Base-by-base conservation (phyloP, 192 early-diverging fungal species). In the Spizellomyces punctatus region DNA sequence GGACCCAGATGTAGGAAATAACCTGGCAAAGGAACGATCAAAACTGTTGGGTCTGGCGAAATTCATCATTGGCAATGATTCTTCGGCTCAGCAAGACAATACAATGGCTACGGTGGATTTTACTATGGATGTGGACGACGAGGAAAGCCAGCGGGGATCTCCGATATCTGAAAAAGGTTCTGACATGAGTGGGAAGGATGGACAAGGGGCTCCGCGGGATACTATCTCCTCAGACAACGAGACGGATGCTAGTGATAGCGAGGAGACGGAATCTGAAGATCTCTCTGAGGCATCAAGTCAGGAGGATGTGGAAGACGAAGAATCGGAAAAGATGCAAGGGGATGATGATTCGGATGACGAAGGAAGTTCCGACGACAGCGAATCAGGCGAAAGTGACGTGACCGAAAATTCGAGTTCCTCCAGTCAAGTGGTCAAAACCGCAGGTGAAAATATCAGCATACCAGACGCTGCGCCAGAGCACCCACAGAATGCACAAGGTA, bases 161-260 rank as follows among this genome's bases (percentile, higher is more conserved):
- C 27, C 27, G 27, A 36, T 36, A 36, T 36, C 1, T 36, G 27
- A 36, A 36, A 36, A 36, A 3, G 27, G 27, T 36, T 36, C 27
- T 36, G 27, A 36, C 27, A 36, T 36, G 27, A 36, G 27, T 36
- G 27, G 27, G 27, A 36, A 36, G 27, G 27, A 36, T 36, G 27
- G 27, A 36, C 1, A 36, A 36, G 27, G 27, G 27, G 3, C 27
- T 36, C 27, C 27, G 27, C 27, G 27, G 27, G 27, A 36, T 36
- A 36, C 1, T 3, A 36, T 36, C 0, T 36, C 27, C 27, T 36
- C 27, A 3, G 27, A 36, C 27, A 54, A 22, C n/a, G 63, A 64
- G 6, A 64, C 2, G 22, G 66, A 78, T 27, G 64, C 64, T 46
- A 65, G 67, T 14, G 66, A 75, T 19, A 49, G 43, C 4, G 44